phyloP scores from a whole-genome alignment of 2,329 filamentous ascomycete genomes.

The Rutstroemia sp. region DNA sequence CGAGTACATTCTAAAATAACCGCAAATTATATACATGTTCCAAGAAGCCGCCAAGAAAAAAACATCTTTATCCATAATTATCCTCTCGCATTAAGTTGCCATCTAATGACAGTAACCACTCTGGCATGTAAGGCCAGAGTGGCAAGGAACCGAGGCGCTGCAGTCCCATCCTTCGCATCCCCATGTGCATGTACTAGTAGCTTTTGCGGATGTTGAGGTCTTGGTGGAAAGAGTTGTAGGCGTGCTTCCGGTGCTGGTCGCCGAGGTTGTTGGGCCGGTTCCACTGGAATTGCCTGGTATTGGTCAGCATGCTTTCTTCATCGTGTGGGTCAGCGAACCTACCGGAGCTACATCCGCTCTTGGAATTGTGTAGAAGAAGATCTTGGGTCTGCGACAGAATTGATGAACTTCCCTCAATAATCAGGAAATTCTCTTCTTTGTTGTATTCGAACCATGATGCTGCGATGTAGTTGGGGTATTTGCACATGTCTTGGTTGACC shows the following conservation, averaged over 20 bases:
- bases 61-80: neutral
- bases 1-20: neutral
- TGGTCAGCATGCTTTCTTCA: neutral
- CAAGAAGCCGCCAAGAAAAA: neutral
- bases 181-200: constrained; percentile 6
- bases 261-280: neutral
- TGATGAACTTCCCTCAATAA: constrained; percentile 5
- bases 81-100: too few species aligned
- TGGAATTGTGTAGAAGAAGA: constrained; percentile 3
- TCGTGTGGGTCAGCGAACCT: neutral
- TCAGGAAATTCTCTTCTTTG: constrained; percentile 6
- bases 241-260: neutral
- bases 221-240: neutral
- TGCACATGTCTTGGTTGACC: constrained; percentile 9
- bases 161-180: constrained; percentile 9
- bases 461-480: constrained; percentile 8
- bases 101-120: constrained; percentile 4
- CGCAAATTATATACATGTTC: too few species aligned
- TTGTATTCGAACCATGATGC: constrained; percentile 11
- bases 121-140: neutral
- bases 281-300: neutral
- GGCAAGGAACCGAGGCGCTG: neutral
- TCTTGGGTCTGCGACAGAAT: neutral
- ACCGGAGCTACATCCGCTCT: constrained; percentile 1
- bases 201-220: neutral